Conservation (phyloP, 495 filamentous ascomycete genomes). For the Aspergillus steynii region DNA sequence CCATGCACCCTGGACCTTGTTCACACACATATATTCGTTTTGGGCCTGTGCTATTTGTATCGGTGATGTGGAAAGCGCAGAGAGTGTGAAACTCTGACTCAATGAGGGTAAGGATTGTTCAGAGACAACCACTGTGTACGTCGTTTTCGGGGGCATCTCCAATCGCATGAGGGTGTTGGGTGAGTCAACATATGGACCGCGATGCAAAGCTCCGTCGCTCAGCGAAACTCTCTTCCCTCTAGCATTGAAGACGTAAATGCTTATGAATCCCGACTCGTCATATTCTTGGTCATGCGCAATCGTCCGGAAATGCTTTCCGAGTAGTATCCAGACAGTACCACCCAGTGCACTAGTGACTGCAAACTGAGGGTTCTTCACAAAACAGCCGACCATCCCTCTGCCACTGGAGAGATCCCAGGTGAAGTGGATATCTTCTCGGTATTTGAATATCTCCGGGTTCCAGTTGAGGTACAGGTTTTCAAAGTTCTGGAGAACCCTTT, state of each 20-base stretch:
- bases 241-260: slow-evolving; percentile 74
- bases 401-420: slow-evolving; percentile 72
- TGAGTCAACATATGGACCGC: slow-evolving; percentile 86
- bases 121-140: slow-evolving; percentile 77
- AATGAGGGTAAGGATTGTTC: slow-evolving; percentile 71
- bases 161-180: slow-evolving; percentile 86
- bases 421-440: slow-evolving; percentile 88
- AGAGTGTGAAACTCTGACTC: slow-evolving; percentile 79
- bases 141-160: slow-evolving; percentile 55
- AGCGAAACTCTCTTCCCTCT: slow-evolving; percentile 74
- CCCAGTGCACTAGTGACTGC: slow-evolving; percentile 56
- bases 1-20: slow-evolving; percentile 64
- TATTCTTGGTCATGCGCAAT: slow-evolving; percentile 37
- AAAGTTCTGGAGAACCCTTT: slow-evolving; percentile 84
- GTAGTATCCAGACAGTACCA: slow-evolving; percentile 76
- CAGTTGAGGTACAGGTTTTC: slow-evolving; percentile 96
- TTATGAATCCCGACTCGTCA: slow-evolving; percentile 70
- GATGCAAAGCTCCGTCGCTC: slow-evolving; percentile 63
- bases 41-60: slow-evolving; percentile 60
- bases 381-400: slow-evolving; percentile 57
- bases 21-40: slow-evolving; percentile 56
- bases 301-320: slow-evolving; percentile 76
- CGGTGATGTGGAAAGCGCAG: slow-evolving; percentile 66
- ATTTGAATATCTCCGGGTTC: slow-evolving; percentile 82
- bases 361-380: slow-evolving; percentile 83